Evolutionary conservation across 208 protist genomes (phyloP), one percentile per base, ranked within the genome.

Genomic region (Zelonia costaricensis): DNA sequence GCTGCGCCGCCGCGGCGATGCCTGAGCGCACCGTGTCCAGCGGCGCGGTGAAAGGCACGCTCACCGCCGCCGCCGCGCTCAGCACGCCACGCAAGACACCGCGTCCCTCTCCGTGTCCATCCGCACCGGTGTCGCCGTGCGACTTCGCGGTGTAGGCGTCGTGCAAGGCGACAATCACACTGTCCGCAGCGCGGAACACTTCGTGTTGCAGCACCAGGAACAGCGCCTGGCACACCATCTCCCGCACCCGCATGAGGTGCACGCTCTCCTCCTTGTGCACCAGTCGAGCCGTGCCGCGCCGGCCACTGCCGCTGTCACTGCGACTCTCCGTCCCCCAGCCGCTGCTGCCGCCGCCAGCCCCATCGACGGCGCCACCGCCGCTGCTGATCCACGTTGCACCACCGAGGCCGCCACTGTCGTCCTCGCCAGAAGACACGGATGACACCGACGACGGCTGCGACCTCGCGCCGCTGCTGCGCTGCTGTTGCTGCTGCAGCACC

Each of bases 211-310:
- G 66, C 0, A 73, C 27, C 18, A 76, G 57, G 20, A 74, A 53
- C 45, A 92, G 67, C 2, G 74, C 74, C 43, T 67, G 60, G 52
- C 81, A 92, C 47, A 88, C 75, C 76, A 88, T 81, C 75, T 87
- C 76, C 44, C 86, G 81, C 18, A 78, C 60, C 22, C 67, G 62
- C 59, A 85, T 79, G 12, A 92, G 64, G 28, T 72, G 66, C 39
- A 85, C 42, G 43, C 69, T 84, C 60, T 75, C 78, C 18, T 79
- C 75, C 4, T 63, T 79, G 20, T 68, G 47, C 52, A 80, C 60
- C 12, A 85, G 69, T 0, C 77, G 80, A 13, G 57, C 40, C 23
- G 43, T 78, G 48, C 8, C 35, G 49, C 22, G 4, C 15, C 44
- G 15, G 39, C 35, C 1, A n/a, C n/a, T n/a, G n/a, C n/a, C n/a